Evolutionary conservation across 169 alveolate species (phyloP).

Genomic region (Plasmodium ovale): DNA sequence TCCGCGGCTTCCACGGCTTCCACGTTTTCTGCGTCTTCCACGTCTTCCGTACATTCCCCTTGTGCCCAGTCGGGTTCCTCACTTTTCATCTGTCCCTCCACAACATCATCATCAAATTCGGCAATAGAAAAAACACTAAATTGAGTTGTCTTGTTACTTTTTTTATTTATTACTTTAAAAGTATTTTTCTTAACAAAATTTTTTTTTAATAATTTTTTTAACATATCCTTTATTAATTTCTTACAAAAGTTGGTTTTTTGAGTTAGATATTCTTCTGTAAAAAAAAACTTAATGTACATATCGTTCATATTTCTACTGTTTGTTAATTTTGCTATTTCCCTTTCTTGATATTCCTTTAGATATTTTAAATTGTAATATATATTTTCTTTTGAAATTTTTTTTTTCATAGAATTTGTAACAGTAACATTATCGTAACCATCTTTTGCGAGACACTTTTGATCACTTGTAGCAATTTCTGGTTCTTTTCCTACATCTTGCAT

Average conservation of each 20-base stretch:
- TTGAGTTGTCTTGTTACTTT: conserved; percentile 32
- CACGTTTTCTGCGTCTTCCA: no score
- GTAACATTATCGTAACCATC: no score
- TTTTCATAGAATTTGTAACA: neutral
- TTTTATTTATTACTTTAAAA: conserved; percentile 38
- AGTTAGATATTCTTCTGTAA: conserved; percentile 53
- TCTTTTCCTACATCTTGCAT: neutral
- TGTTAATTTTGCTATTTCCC: conserved; percentile 37
- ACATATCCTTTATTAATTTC: conserved; percentile 23
- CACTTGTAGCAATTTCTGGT: no score
- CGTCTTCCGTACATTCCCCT: no score
- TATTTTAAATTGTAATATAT: conserved; percentile 39
- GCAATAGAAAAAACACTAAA: conserved; percentile 26
- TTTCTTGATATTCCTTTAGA: conserved; percentile 46
- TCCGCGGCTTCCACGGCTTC: no score
- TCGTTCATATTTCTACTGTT: conserved; percentile 14
- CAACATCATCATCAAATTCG: conserved; percentile 24
- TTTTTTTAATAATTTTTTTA: conserved; percentile 40
- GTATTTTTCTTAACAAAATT: conserved; percentile 45
- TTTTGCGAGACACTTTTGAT: no score
- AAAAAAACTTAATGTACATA: conserved; percentile 33
- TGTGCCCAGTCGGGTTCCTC: no score
- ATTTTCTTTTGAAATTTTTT: conserved; percentile 50
- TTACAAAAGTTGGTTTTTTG: conserved; percentile 33
- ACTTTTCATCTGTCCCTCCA: conserved; percentile 1